Conservation (phyloP, 331 rosid species). For the Telfairia occidentalis region DNA sequence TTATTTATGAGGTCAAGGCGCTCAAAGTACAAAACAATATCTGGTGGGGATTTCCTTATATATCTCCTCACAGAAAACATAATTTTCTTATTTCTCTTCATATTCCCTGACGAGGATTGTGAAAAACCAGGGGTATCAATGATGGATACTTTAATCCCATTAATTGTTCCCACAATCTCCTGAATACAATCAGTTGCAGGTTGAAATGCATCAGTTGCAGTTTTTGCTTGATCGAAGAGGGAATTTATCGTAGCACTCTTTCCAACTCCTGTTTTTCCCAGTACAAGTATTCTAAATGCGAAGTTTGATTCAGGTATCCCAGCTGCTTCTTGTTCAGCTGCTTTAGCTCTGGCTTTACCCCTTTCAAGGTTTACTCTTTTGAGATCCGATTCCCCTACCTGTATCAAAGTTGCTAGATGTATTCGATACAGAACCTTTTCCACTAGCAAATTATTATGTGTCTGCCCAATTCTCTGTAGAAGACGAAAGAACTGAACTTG, state of each 20-base stretch:
- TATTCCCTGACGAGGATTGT: conserved; percentile 40
- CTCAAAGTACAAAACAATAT: conserved; percentile 76
- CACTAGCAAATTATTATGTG: conserved; percentile 58
- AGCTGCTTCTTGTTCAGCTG: conserved; percentile 51
- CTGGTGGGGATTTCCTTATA: conserved; percentile 78
- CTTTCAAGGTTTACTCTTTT: conserved; percentile 44
- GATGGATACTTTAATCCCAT: conserved; percentile 55
- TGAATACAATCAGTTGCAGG: conserved; percentile 74
- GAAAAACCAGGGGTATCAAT: conserved; percentile 92
- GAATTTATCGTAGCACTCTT: conserved; percentile 98
- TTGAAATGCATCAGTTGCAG: conserved; percentile 68
- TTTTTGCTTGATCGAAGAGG: conserved; percentile 61
- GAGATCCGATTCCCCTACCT: conserved; percentile 57
- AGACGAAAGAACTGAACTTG: conserved; percentile 62
- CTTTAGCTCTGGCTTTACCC: conserved; percentile 36
- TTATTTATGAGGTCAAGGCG: conserved; percentile 60
- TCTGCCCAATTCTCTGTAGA: conserved; percentile 51
- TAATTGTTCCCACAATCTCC: conserved; percentile 65
- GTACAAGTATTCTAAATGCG: conserved; percentile 70
- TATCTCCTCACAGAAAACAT: conserved; percentile 65
- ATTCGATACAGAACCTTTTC: conserved; percentile 82
- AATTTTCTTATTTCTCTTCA: conserved; percentile 71
- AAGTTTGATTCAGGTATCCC: conserved; percentile 50
- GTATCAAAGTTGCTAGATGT: conserved; percentile 83
- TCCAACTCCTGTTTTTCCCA: conserved; percentile 96